These are phyloP conservation scores for Globisporangium emineosum DNA, from an alignment of 352 stramenopile species.

Conservation along the genomic window DNA sequence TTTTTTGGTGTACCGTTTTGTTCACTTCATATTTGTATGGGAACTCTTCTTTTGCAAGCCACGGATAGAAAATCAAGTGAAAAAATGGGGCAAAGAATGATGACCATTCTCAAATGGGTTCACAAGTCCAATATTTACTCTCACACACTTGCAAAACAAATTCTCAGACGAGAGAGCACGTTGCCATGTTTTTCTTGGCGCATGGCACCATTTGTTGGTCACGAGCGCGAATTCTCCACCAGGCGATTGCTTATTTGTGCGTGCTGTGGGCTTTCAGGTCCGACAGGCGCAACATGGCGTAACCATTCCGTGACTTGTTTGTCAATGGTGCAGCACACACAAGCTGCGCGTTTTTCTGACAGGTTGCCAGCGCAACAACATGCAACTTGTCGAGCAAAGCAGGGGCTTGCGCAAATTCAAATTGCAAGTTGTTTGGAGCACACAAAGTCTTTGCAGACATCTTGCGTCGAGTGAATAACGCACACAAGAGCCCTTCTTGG, in stretches of 20 bases:
- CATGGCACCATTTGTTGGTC: neutral
- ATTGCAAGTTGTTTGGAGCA: no score
- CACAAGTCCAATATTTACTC: neutral
- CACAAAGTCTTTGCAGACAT: no score
- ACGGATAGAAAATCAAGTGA: neutral
- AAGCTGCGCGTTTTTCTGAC: neutral
- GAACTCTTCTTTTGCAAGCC: neutral
- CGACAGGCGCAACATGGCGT: neutral
- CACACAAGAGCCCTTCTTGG: neutral
- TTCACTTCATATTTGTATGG: neutral
- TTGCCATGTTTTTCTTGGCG: neutral
- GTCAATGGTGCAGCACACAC: no score
- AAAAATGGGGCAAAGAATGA: neutral
- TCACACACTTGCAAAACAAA: neutral
- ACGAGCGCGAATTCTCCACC: neutral
- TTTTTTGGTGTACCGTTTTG: neutral
- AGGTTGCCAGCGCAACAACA: neutral
- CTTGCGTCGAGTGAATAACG: neutral
- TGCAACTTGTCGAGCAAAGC: neutral
- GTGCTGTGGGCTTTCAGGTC: neutral
- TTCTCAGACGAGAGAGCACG: neutral
- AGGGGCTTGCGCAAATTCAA: neutral
- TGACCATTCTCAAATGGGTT: neutral
- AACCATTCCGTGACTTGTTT: neutral
- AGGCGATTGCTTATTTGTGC: constrained; percentile 5